Evolutionary conservation across 768 basidiomycete species (phyloP).

Genomic region (Boletus vermiculosoides): DNA sequence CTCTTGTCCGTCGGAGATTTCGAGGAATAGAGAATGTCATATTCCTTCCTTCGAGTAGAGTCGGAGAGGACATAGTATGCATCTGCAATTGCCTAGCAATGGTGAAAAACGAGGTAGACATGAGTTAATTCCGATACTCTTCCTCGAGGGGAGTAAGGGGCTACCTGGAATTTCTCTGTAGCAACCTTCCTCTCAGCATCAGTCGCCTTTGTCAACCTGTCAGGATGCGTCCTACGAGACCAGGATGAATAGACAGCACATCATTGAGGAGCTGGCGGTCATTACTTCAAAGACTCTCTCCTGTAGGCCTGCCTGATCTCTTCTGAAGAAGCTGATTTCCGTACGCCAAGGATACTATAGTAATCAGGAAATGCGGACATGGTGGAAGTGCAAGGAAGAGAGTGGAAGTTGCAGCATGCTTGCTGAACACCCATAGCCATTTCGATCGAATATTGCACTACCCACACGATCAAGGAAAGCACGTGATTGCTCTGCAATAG

Average conservation of each 20-base stretch:
- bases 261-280: background rate
- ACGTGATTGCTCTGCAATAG: constrained; percentile 17
- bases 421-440: constrained; percentile 4
- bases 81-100: constrained; percentile 73
- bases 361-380: constrained; percentile 84
- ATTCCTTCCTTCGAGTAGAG: constrained; percentile 64
- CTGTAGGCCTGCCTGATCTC: constrained; percentile 78
- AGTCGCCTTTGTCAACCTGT: constrained; percentile 70
- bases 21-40: constrained; percentile 64
- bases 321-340: constrained; percentile 59
- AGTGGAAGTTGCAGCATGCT: constrained; percentile 10
- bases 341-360: constrained; percentile 59
- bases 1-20: constrained; percentile 51
- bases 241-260: constrained; percentile 13
- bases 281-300: constrained; percentile 71
- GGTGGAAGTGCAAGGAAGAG: constrained; percentile 23
- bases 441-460: constrained; percentile 1
- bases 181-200: constrained; percentile 68
- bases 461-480: constrained; percentile 2
- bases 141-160: background rate
- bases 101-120: background rate
- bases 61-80: constrained; percentile 94
- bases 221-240: constrained; percentile 76
- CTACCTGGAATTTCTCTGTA: constrained; percentile 86
- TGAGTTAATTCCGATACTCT: background rate